Conservation (phyloP, 805 yeast species). For the Schwanniomyces pseudopolymorphus region DNA sequence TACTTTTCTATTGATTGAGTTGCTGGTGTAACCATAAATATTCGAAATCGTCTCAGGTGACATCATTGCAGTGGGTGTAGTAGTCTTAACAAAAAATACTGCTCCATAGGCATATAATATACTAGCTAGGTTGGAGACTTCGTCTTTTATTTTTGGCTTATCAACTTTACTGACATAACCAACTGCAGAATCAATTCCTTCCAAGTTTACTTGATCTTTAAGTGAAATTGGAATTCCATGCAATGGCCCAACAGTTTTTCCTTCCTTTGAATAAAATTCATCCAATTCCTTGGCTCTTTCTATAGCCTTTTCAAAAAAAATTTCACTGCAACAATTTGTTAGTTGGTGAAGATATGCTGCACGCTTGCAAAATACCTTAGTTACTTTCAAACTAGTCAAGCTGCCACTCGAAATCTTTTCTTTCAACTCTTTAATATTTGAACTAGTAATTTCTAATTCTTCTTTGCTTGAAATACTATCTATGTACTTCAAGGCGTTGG, state of each 20-base stretch:
- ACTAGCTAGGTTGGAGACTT: conserved; percentile 38
- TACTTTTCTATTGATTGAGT: conserved; percentile 43
- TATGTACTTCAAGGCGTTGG: not conserved
- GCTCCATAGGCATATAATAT: conserved; percentile 49
- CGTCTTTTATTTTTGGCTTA: conserved; percentile 24
- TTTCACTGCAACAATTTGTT: conserved; percentile 39
- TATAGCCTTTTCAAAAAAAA: conserved; percentile 30
- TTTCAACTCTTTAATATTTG: not conserved
- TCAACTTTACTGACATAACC: conserved; percentile 49
- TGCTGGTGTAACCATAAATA: conserved; percentile 46
- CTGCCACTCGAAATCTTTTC: not conserved
- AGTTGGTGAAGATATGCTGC: conserved; percentile 60
- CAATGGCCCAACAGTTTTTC: conserved; percentile 22
- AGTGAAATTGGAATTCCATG: conserved; percentile 33
- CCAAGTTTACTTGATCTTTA: conserved; percentile 47
- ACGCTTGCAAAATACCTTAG: conserved; percentile 56
- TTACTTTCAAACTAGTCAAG: conserved; percentile 32
- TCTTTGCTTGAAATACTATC: not conserved
- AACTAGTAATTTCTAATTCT: conserved; percentile 1
- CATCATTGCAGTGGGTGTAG: conserved; percentile 53
- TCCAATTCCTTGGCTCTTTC: conserved; percentile 24
- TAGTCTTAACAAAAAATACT: conserved; percentile 54
- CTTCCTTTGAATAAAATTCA: conserved; percentile 13
- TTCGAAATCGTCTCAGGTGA: conserved; percentile 46
- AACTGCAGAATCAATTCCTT: conserved; percentile 48